A percentile compares a stretch with the other conserved stretches of the same genome.
Evolutionary conservation across 2,329 filamentous ascomycete species (phyloP).

Genomic region (Xenoacremonium recifei): DNA sequence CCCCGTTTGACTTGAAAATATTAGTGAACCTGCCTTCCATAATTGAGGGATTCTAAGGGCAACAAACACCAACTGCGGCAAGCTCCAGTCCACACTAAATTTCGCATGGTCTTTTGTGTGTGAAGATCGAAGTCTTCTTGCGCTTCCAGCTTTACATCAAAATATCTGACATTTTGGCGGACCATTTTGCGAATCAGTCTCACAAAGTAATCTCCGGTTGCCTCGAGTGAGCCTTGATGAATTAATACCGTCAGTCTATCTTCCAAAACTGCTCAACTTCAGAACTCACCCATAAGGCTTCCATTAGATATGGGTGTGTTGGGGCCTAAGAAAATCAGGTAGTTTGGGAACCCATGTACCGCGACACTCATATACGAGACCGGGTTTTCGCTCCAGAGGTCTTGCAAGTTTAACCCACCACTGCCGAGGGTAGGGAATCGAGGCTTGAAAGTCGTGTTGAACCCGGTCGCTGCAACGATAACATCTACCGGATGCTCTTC

Average conservation of each 20-base stretch:
- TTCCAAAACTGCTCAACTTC: fast-evolving
- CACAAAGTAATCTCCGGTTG: constrained; percentile 26
- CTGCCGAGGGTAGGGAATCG: constrained; percentile 22
- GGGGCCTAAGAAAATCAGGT: constrained; percentile 29
- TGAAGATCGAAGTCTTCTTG: constrained; percentile 45
- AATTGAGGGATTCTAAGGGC: background rate
- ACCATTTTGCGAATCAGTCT: constrained; percentile 22
- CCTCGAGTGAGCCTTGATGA: constrained; percentile 20
- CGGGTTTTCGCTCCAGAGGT: constrained; percentile 18
- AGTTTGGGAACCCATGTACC: constrained; percentile 25
- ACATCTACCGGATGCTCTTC: constrained; percentile 15
- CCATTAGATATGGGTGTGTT: constrained; percentile 29
- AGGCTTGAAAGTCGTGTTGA: constrained; percentile 20
- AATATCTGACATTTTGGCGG: constrained; percentile 16
- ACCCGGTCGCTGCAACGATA: constrained; percentile 19
- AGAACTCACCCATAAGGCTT: constrained; percentile 18
- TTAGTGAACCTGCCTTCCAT: background rate
- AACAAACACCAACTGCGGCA: constrained; percentile 45
- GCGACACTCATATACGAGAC: constrained; percentile 32
- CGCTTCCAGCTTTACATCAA: constrained; percentile 26
- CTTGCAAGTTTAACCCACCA: constrained; percentile 13
- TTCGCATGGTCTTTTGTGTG: constrained; percentile 40
- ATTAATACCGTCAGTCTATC: background rate
- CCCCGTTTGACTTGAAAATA: constrained; percentile 19
- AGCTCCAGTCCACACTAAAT: constrained; percentile 41